phyloP scores from a whole-genome alignment of 108 stramenopile species.

The Cyclotella sp. region DNA sequence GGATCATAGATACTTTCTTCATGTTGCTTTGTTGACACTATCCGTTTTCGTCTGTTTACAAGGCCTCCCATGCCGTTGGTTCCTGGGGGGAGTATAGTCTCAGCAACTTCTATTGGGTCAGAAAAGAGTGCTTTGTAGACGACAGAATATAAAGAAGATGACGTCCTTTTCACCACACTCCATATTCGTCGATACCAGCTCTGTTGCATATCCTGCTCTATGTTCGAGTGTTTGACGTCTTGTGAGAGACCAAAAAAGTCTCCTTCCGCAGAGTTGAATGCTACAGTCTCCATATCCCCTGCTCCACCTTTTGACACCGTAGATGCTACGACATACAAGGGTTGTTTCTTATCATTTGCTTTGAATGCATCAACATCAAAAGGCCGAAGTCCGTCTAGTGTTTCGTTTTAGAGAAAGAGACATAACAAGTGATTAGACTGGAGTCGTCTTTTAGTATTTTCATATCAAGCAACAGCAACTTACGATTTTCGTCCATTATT shows the following conservation, averaged over 20 bases:
- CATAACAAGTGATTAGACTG: not conserved
- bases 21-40: not conserved
- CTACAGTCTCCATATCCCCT: slow-evolving; percentile 46
- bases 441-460: too few relatives aligned
- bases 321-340: slow-evolving; percentile 49
- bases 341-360: slow-evolving; percentile 51
- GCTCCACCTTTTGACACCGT: slow-evolving; percentile 40
- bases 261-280: slow-evolving; percentile 50
- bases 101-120: slow-evolving; percentile 4
- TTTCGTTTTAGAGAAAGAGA: not conserved
- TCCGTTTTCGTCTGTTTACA: slow-evolving; percentile 20
- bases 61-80: slow-evolving; percentile 51
- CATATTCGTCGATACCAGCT: slow-evolving; percentile 39
- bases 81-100: slow-evolving; percentile 34
- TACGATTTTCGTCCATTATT: slow-evolving; percentile 44
- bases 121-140: slow-evolving; percentile 21
- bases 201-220: not conserved
- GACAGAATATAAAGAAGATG: slow-evolving; percentile 29
- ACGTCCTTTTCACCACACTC: slow-evolving; percentile 20
- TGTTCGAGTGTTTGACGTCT: slow-evolving; percentile 2
- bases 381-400: slow-evolving; percentile 46
- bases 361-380: slow-evolving; percentile 56
- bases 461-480: not conserved
- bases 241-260: slow-evolving; percentile 47
- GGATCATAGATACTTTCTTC: slow-evolving; percentile 34